Percentiles rank a stretch among this genome's conserved stretches.
Evolutionary conservation across 768 basidiomycete species (phyloP).

Genomic region (Calocybe cyanea): DNA sequence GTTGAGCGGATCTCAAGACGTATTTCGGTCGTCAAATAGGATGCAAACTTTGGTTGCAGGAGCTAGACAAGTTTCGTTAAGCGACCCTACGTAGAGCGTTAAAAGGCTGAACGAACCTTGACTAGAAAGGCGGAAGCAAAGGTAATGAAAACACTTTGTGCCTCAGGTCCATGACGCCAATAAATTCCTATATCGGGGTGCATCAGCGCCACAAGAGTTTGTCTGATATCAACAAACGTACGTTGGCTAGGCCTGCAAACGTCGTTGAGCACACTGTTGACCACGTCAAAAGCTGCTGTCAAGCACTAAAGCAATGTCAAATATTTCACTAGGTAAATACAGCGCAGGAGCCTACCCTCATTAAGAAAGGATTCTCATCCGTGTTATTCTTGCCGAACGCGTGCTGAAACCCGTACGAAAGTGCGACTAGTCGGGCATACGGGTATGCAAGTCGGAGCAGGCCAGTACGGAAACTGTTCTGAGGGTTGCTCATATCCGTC

Average conservation of each 20-base stretch:
- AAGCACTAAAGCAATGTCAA: constrained; percentile 45
- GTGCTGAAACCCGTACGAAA: constrained; percentile 78
- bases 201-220: constrained; percentile 1
- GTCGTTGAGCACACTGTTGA: constrained; percentile 55
- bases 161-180: constrained; percentile 73
- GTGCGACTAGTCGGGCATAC: constrained; percentile 63
- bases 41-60: constrained; percentile 71
- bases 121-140: constrained; percentile 82
- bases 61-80: constrained; percentile 38
- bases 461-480: constrained; percentile 58
- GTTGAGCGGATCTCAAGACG: constrained; percentile 58
- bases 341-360: constrained; percentile 42
- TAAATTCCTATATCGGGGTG: constrained; percentile 39
- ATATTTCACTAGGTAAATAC: constrained; percentile 1
- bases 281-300: constrained; percentile 61
- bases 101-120: constrained; percentile 47
- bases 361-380: constrained; percentile 64
- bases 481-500: constrained; percentile 51
- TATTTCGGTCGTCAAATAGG: constrained; percentile 53
- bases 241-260: constrained; percentile 55
- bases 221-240: constrained; percentile 24
- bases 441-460: constrained; percentile 60
- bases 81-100: background rate
- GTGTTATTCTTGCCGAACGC: constrained; percentile 59
- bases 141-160: constrained; percentile 73